Base-by-base conservation (phyloP, 345 rosid genomes). In the Sisymbrium altissimum region DNA sequence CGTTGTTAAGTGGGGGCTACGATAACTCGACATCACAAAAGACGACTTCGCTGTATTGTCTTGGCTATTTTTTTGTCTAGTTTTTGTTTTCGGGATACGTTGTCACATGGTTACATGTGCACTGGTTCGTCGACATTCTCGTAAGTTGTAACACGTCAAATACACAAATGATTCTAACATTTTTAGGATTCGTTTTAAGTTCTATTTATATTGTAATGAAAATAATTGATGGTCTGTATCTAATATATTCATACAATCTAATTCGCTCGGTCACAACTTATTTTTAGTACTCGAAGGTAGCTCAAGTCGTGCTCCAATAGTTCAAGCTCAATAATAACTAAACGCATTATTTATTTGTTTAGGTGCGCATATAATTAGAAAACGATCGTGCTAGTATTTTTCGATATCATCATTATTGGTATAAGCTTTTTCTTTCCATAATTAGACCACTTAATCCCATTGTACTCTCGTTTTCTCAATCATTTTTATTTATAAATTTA, bases 81-180 rank as follows among this genome's bases (percentile, higher is more conserved):
- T 23, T 25, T 54, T 62, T 64, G 27, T 38, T 54, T 38, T 46
- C 12, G 50, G 52, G 59, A 36, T 69, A 63, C 75, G 60, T 55
- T 64, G 27, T 71, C 75, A 79, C 82, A 79, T 56, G 66, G 72
- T 79, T 64, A 72, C 76, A 70, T 74, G 77, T 68, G 76, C 62
- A 13, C n/a, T 74, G 76, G 32, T 74, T 70, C 82, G 54, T 74
- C 69, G 32, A 23, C 54, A 70, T 52, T 65, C 59, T 74, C 15
- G 45, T 57, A 48, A 48, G 54, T 10, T 49, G 55, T 23, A 50
- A 64, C 68, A 71, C 67, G 72, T 71, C 72, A 45, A 62, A 44
- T 57, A 71, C 66, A 25, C 35, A 61, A n/a, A 35, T 44, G 9
- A 35, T 44, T 48, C 15, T 49, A 46, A 4, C 11, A 1, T 15